Conservation (phyloP, 495 filamentous ascomycete species). For the Ascobolus immersus region DNA sequence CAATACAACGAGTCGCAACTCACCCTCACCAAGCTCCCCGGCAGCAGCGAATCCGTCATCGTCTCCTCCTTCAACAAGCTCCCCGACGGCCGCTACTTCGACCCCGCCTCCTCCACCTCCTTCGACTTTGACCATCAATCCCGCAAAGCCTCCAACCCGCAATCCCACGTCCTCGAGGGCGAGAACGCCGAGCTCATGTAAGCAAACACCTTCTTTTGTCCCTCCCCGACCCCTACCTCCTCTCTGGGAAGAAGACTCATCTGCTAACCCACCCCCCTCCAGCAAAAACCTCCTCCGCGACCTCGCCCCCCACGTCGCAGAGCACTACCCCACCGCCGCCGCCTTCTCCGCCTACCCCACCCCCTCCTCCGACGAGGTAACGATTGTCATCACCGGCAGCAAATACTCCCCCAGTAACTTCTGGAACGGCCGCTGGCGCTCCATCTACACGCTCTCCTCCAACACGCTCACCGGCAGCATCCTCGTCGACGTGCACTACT, state of each 20-base stretch:
- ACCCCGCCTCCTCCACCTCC: constrained; percentile 59
- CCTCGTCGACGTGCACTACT: constrained; percentile 91
- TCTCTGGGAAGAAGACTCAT: neutral
- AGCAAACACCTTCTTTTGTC: constrained; percentile 10
- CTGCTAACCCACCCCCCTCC: constrained; percentile 4
- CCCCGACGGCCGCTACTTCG: constrained; percentile 59
- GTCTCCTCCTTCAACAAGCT: constrained; percentile 38
- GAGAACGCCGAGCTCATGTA: constrained; percentile 58
- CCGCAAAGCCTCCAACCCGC: constrained; percentile 58
- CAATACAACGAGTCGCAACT: constrained; percentile 94
- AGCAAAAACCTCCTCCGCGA: constrained; percentile 63
- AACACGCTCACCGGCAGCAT: constrained; percentile 37
- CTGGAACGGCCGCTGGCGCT: constrained; percentile 96
- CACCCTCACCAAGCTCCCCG: constrained; percentile 63
- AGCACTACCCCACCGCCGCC: constrained; percentile 59
- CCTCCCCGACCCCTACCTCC: neutral
- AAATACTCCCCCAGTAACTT: constrained; percentile 95
- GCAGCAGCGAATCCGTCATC: constrained; percentile 45
- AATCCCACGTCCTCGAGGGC: constrained; percentile 61
- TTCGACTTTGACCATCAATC: constrained; percentile 67
- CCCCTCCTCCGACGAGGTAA: constrained; percentile 46
- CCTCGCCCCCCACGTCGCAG: constrained; percentile 47
- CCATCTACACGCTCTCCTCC: constrained; percentile 40
- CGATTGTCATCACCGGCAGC: constrained; percentile 68
- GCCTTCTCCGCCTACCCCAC: constrained; percentile 59